Evolutionary conservation across 139 green algal species (phyloP).

Genomic region (Pleodorina starrii): DNA sequence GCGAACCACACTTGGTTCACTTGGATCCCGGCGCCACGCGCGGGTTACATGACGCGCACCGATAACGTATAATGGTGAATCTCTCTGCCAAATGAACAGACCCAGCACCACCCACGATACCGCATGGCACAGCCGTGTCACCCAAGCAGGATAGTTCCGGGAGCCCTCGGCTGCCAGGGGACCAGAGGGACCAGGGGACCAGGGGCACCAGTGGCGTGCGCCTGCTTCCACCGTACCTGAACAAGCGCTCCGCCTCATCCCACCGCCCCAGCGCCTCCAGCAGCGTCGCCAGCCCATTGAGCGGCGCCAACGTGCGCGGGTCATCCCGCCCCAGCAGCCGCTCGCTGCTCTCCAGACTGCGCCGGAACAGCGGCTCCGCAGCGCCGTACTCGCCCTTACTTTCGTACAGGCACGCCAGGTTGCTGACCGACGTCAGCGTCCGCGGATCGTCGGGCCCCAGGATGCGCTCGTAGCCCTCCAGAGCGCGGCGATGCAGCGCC

Average conservation of each 20-base stretch:
- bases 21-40: no score
- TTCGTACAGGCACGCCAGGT: not conserved
- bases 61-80: no score
- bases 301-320: not conserved
- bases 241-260: not conserved
- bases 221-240: no score
- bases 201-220: no score
- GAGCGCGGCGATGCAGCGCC: not conserved
- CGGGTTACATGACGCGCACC: no score
- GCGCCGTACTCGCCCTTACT: not conserved
- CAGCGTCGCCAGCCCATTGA: not conserved
- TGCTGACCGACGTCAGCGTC: not conserved
- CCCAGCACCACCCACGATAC: no score
- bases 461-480: not conserved
- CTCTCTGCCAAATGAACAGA: no score
- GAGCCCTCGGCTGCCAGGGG: no score
- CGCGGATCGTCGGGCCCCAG: not conserved
- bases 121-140: no score
- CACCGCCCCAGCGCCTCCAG: not conserved
- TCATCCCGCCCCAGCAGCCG: conserved; percentile 2
- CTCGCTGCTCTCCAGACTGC: not conserved
- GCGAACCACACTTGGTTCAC: no score
- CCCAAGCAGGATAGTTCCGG: no score
- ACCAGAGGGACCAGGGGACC: no score
- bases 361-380: conserved; percentile 13